These are phyloP conservation scores for Acer campestre DNA, from an alignment of 345 rosid genomes.

Conservation along the genomic window DNA sequence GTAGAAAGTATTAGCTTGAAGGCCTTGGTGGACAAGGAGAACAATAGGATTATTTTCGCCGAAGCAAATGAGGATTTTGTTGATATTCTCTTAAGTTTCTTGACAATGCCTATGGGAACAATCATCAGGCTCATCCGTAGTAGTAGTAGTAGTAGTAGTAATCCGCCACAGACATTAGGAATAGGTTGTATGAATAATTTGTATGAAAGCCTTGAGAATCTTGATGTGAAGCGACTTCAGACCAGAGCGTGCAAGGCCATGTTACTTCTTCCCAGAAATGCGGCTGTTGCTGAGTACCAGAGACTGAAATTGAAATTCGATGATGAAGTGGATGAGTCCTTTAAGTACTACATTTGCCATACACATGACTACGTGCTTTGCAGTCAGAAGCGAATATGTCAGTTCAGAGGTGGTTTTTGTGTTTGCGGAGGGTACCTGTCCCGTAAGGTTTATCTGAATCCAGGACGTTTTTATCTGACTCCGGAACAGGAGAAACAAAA, in stretches of 20 bases:
- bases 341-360: neutral
- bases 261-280: slow-evolving; percentile 22
- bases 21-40: slow-evolving; percentile 28
- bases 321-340: neutral
- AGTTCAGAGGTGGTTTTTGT: neutral
- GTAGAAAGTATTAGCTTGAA: slow-evolving; percentile 14
- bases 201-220: slow-evolving; percentile 26
- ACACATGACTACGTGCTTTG: neutral
- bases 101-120: slow-evolving; percentile 32
- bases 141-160: too few species aligned
- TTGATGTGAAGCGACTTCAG: slow-evolving; percentile 13
- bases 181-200: slow-evolving; percentile 30
- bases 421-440: slow-evolving; percentile 2
- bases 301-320: slow-evolving; percentile 23
- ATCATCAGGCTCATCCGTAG: slow-evolving; percentile 11
- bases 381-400: slow-evolving; percentile 13
- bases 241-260: slow-evolving; percentile 22
- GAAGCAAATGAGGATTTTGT: slow-evolving; percentile 24
- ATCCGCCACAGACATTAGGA: too few species aligned
- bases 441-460: neutral
- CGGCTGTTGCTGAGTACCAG: slow-evolving; percentile 5
- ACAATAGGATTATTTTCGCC: slow-evolving; percentile 21
- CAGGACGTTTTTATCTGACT: too few species aligned
- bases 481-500: neutral
- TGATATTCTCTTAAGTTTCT: slow-evolving; percentile 32